Percentiles rank a stretch among this genome's conserved stretches.
phyloP scores from a whole-genome alignment of 1,284 basidiomycete genomes.

The Cryptococcus sp. region DNA sequence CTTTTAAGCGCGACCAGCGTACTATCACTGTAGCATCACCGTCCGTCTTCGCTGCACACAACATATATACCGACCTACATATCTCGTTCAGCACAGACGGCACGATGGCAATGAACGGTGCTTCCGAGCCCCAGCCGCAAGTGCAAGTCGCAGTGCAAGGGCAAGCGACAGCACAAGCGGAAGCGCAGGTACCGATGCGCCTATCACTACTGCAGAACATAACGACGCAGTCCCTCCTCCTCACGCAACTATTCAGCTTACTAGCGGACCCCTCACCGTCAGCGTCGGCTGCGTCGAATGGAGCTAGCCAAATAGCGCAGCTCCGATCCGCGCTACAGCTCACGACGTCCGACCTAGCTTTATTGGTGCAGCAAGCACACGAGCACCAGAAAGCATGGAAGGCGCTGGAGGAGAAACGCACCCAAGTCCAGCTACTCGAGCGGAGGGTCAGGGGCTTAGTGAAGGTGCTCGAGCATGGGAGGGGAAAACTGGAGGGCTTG shows the following conservation, averaged over 20 bases:
- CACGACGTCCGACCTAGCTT: constrained; percentile 25
- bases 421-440: constrained; percentile 36
- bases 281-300: constrained; percentile 1
- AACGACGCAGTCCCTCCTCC: constrained; percentile 37
- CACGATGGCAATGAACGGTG: no score
- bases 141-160: no score
- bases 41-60: no score
- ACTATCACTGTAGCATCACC: no score
- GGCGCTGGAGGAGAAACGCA: constrained; percentile 26
- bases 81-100: no score
- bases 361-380: constrained; percentile 26
- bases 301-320: constrained; percentile 3
- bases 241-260: constrained; percentile 38
- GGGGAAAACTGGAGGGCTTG: constrained; percentile 37
- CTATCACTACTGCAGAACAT: constrained; percentile 40
- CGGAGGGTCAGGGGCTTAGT: constrained; percentile 25
- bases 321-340: constrained; percentile 27
- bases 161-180: no score
- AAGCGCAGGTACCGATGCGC: constrained; percentile 20
- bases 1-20: no score
- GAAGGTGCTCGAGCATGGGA: constrained; percentile 29
- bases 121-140: no score
- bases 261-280: constrained; percentile 18
- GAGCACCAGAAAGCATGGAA: constrained; percentile 37
- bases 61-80: no score